Evolutionary conservation across 139 green algal genomes (phyloP).

Genomic region (Coccomyxa sp.): DNA sequence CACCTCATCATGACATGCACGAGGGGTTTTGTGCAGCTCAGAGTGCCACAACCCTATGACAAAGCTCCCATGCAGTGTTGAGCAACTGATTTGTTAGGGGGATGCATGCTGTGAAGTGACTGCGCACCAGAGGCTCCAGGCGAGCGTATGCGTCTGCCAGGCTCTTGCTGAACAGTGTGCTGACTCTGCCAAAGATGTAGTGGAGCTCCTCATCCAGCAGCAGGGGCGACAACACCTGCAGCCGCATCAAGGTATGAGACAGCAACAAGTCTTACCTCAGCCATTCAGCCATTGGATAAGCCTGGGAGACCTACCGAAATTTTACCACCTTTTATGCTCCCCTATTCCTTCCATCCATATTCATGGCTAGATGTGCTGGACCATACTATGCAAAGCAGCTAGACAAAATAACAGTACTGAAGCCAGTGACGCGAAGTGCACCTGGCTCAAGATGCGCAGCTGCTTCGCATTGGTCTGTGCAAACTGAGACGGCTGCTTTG

Average conservation of each 20-base stretch:
- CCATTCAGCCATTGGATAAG: too few species aligned
- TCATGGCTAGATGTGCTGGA: too few species aligned
- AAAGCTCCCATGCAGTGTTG: too few species aligned
- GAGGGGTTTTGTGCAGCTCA: background rate
- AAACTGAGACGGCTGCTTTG: conserved; percentile 31
- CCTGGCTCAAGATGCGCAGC: conserved; percentile 32
- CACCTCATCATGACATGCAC: background rate
- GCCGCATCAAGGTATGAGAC: background rate
- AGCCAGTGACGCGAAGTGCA: background rate
- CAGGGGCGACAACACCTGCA: conserved; percentile 67
- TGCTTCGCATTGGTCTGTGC: conserved; percentile 45
- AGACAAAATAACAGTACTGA: too few species aligned
- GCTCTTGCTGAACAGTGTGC: conserved; percentile 46
- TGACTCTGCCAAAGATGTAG: conserved; percentile 75
- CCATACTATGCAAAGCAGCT: too few species aligned
- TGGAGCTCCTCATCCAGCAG: conserved; percentile 64
- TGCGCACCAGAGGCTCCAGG: conserved; percentile 25
- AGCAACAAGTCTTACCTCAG: background rate
- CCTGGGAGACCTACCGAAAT: too few species aligned
- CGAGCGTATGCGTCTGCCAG: conserved; percentile 51
- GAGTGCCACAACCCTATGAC: too few species aligned
- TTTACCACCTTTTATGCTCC: too few species aligned
- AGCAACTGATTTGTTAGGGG: background rate
- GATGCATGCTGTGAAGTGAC: background rate
- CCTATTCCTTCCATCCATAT: background rate